Base-by-base conservation (phyloP, 2,329 filamentous ascomycete species). In the Seiridium unicorne region DNA sequence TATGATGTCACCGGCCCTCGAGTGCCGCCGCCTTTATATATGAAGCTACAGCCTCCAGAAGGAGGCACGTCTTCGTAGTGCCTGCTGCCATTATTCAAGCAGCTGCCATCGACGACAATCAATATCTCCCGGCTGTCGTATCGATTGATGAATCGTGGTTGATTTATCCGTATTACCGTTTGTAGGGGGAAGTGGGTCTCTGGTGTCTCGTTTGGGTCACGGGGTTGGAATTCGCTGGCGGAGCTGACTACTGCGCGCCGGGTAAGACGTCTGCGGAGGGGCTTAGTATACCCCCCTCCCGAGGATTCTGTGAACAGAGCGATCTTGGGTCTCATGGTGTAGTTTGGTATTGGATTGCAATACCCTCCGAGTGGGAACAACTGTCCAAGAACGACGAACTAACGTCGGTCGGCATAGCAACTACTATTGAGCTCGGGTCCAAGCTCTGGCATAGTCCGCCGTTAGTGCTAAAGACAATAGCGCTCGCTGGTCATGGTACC, bases 41-140 rank as follows among this genome's bases (percentile, higher is more conserved):
- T 60, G 51, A 74, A 73, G 55, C 70, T 68, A 58, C 69, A 70
- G 26, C 70, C 72, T 7, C 63, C 71, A 3, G 48, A 38, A 32
- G 61, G 64, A 18, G 51, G 51, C 8, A 44, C 11, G 38, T 42
- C 36, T 0, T 35, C n/a, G 10, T 18, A 31, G 31, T 60, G 48
- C 10, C 56, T 47, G n/a, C 74, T 71, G 10, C 70, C 70, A 60
- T 79, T 78, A 59, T 75, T 68, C 35, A 75, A 58, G 61, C 77
- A 80, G 4, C 74, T 73, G 8, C 77, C 77, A 59, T 78, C 75
- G 8, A 76, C 70, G 59, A 75, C 77, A 34, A 80, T 69, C 6
- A 80, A 72, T 13, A 78, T 72, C 64, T 77, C 70, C 34, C 66
- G 67, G 46, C 67, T 66, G 58, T 77, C 64, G 58, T 69, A 71